These are phyloP conservation scores for Globisporangium spinosum DNA, from an alignment of 352 stramenopile genomes.

Conservation along the genomic window DNA sequence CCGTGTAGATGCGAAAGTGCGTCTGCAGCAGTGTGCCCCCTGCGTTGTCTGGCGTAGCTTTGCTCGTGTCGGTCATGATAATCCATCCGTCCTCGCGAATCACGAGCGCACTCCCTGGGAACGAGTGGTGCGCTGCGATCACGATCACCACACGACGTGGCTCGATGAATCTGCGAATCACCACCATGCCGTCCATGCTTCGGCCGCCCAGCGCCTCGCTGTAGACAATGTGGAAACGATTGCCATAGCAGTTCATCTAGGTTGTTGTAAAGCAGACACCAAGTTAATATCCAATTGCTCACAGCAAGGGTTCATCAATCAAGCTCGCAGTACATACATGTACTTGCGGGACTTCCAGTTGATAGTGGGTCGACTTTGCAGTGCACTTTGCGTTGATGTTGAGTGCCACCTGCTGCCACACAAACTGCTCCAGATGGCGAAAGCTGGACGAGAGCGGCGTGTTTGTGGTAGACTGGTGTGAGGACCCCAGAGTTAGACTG, in stretches of 20 bases:
- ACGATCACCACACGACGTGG: not conserved
- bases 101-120: not conserved
- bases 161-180: not conserved
- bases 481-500: not conserved
- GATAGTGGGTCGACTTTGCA: not conserved
- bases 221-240: not conserved
- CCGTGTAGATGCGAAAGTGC: not conserved
- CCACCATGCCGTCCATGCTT: not conserved
- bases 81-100: not conserved
- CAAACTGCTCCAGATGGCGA: not conserved
- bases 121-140: not conserved
- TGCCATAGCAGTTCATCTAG: not conserved
- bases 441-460: not conserved
- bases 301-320: not conserved
- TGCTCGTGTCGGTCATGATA: not conserved
- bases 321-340: not conserved
- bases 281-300: too few species aligned
- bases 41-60: not conserved
- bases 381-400: not conserved
- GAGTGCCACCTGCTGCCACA: not conserved
- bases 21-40: not conserved
- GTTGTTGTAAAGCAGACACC: not conserved
- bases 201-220: not conserved
- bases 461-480: not conserved
- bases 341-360: not conserved